Conservation (phyloP, 768 basidiomycete species). For the Leccinum rimulosum region DNA sequence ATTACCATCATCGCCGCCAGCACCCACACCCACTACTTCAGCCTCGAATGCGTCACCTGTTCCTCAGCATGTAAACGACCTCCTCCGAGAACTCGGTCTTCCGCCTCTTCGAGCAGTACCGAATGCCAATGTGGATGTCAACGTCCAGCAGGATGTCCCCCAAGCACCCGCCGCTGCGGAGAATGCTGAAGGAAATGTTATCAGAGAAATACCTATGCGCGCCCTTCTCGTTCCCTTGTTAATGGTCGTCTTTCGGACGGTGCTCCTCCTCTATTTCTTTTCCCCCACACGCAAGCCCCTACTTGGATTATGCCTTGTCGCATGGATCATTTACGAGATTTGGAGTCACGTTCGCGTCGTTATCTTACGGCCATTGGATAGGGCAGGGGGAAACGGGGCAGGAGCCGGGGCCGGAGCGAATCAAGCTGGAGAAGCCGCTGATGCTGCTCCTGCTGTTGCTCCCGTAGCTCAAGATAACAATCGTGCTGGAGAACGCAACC, state of each 20-base stretch:
- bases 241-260: conserved; percentile 65
- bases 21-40: conserved; percentile 27
- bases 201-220: conserved; percentile 62
- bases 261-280: conserved; percentile 73
- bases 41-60: conserved; percentile 26
- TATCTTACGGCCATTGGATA: conserved; percentile 37
- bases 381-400: conserved; percentile 28
- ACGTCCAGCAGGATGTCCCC: conserved; percentile 16
- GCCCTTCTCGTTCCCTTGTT: conserved; percentile 65
- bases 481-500: conserved; percentile 16
- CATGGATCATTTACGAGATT: conserved; percentile 74
- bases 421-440: conserved; percentile 16
- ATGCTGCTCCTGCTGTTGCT: conserved; percentile 25
- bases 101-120: conserved; percentile 45
- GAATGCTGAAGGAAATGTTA: conserved; percentile 30
- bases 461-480: conserved; percentile 17
- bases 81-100: conserved; percentile 65
- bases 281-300: conserved; percentile 72
- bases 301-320: conserved; percentile 60
- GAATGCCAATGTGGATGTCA: conserved; percentile 22
- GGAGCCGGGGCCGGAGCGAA: conserved; percentile 20
- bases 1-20: conserved; percentile 44
- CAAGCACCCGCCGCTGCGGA: conserved; percentile 19
- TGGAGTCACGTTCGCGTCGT: conserved; percentile 63
- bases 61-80: conserved; percentile 54